A percentile compares a stretch with the other conserved stretches of the same genome.
Evolutionary conservation across 768 basidiomycete species (phyloP).

Genomic region (Termitomyces sp.): DNA sequence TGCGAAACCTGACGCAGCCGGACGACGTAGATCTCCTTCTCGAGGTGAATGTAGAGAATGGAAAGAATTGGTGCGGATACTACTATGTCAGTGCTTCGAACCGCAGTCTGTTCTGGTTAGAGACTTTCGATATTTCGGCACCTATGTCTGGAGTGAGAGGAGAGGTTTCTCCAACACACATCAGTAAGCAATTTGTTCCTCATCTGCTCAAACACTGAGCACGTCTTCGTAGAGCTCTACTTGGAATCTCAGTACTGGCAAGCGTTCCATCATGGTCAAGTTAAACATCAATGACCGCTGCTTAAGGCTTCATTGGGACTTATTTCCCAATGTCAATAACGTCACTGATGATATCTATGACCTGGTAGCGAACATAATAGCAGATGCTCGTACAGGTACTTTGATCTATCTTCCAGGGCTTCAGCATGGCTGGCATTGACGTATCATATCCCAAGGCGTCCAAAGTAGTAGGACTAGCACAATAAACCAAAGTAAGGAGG

Average conservation of each 20-base stretch:
- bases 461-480: neutral
- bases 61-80: constrained; percentile 2
- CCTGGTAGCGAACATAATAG: constrained; percentile 1
- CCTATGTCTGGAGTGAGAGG: constrained; percentile 1
- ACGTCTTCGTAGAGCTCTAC: neutral
- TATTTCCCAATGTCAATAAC: neutral
- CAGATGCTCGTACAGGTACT: constrained; percentile 7
- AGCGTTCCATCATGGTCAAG: neutral
- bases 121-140: neutral
- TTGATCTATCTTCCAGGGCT: neutral
- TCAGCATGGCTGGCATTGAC: neutral
- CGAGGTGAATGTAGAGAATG: neutral
- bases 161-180: neutral
- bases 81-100: neutral
- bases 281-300: neutral
- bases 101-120: constrained; percentile 5
- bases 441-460: constrained; percentile 1
- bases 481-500: neutral
- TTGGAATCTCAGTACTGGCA: constrained; percentile 5
- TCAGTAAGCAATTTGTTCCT: neutral
- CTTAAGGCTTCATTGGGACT: neutral
- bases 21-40: constrained; percentile 3
- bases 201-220: neutral
- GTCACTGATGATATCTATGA: neutral
- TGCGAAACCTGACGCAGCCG: neutral